Conservation (phyloP, 2,329 filamentous ascomycete species). For the Stylonectria norvegica region DNA sequence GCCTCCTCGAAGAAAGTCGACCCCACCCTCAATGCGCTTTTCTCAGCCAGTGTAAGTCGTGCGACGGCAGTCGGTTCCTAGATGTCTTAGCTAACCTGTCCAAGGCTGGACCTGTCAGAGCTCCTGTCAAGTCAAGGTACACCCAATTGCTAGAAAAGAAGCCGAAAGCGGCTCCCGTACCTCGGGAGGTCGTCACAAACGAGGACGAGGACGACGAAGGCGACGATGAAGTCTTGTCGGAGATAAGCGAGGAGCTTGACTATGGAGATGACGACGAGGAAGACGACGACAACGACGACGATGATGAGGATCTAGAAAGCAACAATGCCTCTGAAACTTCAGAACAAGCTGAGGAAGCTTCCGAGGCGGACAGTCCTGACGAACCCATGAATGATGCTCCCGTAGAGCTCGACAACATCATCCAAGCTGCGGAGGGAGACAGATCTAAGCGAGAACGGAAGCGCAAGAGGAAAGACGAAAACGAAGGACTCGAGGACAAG, state of each 20-base stretch:
- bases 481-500: conserved; percentile 66
- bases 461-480: conserved; percentile 64
- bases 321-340: conserved; percentile 23
- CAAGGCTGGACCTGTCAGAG: conserved; percentile 51
- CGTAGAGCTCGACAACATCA: conserved; percentile 37
- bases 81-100: conserved; percentile 13
- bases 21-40: conserved; percentile 66
- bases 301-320: conserved; percentile 23
- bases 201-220: conserved; percentile 31
- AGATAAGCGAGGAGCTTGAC: conserved; percentile 34
- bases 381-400: conserved; percentile 34
- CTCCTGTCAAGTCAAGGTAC: conserved; percentile 45
- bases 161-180: conserved; percentile 24
- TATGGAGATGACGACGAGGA: conserved; percentile 30
- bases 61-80: conserved; percentile 3
- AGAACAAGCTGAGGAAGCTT: conserved; percentile 8
- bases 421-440: conserved; percentile 32
- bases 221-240: conserved; percentile 33
- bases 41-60: conserved; percentile 66
- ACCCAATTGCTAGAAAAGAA: conserved; percentile 36
- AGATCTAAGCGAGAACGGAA: conserved; percentile 50
- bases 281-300: conserved; percentile 25
- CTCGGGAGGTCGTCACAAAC: conserved; percentile 28
- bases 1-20: conserved; percentile 58
- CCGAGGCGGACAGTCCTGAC: conserved; percentile 38